Percentiles rank a stretch among this genome's conserved stretches.
These are phyloP conservation scores for Hippophae rhamnoides DNA, from an alignment of 306 rosid genomes.

Conservation along the genomic window DNA sequence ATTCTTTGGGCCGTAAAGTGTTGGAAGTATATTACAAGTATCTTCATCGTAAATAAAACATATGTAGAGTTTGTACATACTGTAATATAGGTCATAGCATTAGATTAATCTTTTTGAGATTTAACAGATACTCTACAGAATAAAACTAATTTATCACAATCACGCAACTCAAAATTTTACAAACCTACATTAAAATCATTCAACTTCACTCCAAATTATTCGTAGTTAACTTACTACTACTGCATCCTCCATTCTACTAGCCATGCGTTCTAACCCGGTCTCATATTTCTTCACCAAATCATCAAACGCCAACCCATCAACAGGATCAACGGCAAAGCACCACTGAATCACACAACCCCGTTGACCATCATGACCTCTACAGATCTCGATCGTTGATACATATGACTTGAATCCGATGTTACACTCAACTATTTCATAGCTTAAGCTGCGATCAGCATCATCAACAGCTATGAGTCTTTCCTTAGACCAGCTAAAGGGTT, in stretches of 20 bases:
- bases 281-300: slow-evolving; percentile 22
- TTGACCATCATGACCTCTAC: background rate
- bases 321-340: slow-evolving; percentile 50
- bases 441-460: slow-evolving; percentile 17
- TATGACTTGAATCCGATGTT: slow-evolving; percentile 49
- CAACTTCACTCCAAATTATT: no score
- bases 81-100: no score
- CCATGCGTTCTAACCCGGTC: slow-evolving; percentile 23
- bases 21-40: no score
- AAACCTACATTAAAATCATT: no score
- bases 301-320: slow-evolving; percentile 35
- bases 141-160: no score
- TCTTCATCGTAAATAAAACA: no score
- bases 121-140: no score
- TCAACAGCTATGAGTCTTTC: slow-evolving; percentile 46
- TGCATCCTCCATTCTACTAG: slow-evolving; percentile 28
- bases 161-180: no score
- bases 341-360: slow-evolving; percentile 40
- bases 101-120: no score
- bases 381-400: slow-evolving; percentile 25
- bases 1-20: no score
- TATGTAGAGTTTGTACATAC: no score
- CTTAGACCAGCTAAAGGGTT: slow-evolving; percentile 38
- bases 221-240: no score
- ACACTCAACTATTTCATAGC: slow-evolving; percentile 44